Evolutionary conservation across 352 stramenopile genomes (phyloP).

Genomic region (Globisporangium solare): DNA sequence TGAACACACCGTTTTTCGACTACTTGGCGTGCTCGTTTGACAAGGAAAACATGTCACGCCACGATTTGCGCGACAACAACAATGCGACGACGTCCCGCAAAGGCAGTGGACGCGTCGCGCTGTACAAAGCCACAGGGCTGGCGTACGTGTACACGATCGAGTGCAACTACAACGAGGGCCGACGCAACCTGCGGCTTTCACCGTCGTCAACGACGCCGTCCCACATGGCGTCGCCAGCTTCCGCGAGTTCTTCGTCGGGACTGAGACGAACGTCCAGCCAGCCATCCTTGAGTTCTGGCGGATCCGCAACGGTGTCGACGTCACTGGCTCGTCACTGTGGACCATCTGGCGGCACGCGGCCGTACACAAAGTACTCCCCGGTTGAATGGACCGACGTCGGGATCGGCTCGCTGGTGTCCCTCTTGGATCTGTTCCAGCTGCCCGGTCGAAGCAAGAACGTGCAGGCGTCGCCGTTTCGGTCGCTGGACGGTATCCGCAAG

Average conservation of each 20-base stretch:
- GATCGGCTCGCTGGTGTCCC: conserved; percentile 43
- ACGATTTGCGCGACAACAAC: conserved; percentile 49
- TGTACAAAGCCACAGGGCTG: conserved; percentile 66
- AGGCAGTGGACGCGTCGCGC: conserved; percentile 73
- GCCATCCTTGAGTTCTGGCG: conserved; percentile 7
- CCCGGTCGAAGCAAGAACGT: conserved; percentile 22
- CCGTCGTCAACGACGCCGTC: not conserved
- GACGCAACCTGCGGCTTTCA: conserved; percentile 25
- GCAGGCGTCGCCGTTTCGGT: conserved; percentile 46
- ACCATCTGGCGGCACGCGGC: conserved; percentile 21
- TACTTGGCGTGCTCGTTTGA: conserved; percentile 83
- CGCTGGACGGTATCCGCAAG: conserved; percentile 44
- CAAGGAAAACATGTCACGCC: conserved; percentile 54
- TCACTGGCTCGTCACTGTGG: conserved; percentile 12
- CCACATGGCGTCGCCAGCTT: not conserved
- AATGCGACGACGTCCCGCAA: conserved; percentile 51
- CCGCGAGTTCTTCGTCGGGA: not conserved
- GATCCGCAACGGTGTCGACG: conserved; percentile 9
- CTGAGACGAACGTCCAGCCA: conserved; percentile 9
- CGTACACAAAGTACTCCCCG: conserved; percentile 67
- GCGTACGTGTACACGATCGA: conserved; percentile 89
- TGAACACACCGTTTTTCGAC: conserved; percentile 83
- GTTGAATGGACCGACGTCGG: conserved; percentile 67
- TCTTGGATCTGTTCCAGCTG: conserved; percentile 63
- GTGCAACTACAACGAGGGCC: conserved; percentile 90